Percentiles rank a stretch among this genome's conserved stretches.
These are phyloP conservation scores for Canavalia ensiformis DNA, from an alignment of 306 rosid species.

Conservation along the genomic window DNA sequence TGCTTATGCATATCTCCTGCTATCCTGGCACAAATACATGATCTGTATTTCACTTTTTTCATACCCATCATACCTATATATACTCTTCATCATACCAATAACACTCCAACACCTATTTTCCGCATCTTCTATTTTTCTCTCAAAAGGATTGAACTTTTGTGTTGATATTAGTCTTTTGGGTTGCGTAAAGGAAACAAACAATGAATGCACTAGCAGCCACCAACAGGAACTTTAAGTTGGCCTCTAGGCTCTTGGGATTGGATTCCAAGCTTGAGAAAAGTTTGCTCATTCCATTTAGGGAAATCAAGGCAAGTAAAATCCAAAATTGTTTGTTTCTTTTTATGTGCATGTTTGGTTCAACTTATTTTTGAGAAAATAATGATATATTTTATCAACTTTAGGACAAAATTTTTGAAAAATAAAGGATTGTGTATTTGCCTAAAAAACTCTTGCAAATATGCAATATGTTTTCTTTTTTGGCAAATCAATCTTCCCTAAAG, in stretches of 20 bases:
- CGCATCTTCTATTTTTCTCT: background rate
- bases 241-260: conserved; percentile 81
- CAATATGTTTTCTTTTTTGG: too few relatives aligned
- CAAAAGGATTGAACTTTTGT: conserved; percentile 33
- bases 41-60: background rate
- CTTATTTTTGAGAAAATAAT: too few relatives aligned
- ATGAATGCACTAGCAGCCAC: conserved; percentile 96
- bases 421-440: too few relatives aligned
- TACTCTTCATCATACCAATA: conserved; percentile 4
- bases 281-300: conserved; percentile 88
- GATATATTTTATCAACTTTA: too few relatives aligned
- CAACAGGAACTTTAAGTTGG: conserved; percentile 88
- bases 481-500: too few relatives aligned
- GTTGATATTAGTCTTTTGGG: conserved; percentile 15
- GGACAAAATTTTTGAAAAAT: too few relatives aligned
- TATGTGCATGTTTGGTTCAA: too few relatives aligned
- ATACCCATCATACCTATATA: background rate
- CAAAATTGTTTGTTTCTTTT: background rate
- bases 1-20: conserved; percentile 36
- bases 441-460: too few relatives aligned
- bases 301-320: conserved; percentile 71
- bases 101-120: conserved; percentile 40
- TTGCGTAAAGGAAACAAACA: background rate
- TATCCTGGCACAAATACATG: background rate
- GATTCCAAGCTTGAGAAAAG: conserved; percentile 93